A percentile compares a stretch with the other conserved stretches of the same genome.
Conservation (phyloP, 2,329 filamentous ascomycete genomes). For the Penicillium sp. region DNA sequence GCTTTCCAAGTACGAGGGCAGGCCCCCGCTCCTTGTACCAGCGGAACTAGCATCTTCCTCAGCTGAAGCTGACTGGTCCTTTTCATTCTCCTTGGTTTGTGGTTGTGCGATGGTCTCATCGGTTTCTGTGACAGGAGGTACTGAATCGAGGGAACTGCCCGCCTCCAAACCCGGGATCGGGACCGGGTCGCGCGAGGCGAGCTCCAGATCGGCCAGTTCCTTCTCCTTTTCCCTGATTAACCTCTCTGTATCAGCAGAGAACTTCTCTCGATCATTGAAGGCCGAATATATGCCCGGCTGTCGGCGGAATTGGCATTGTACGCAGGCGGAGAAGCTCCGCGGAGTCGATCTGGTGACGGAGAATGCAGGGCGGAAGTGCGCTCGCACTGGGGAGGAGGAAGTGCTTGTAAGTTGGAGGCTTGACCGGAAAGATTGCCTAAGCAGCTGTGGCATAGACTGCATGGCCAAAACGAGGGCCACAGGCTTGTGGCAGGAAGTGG, state of each 20-base stretch:
- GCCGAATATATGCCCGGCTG: constrained; percentile 29
- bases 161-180: constrained; percentile 21
- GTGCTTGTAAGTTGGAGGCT: constrained; percentile 27
- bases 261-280: constrained; percentile 23
- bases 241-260: constrained; percentile 25
- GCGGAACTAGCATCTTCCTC: constrained; percentile 7
- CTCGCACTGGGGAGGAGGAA: constrained; percentile 23
- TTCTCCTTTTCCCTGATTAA: constrained; percentile 12
- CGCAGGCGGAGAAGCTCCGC: constrained; percentile 42
- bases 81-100: constrained; percentile 16
- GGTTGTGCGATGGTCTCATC: constrained; percentile 6
- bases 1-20: constrained; percentile 41
- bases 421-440: constrained; percentile 40
- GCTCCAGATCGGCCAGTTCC: constrained; percentile 20
- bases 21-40: constrained; percentile 18
- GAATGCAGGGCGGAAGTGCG: constrained; percentile 26
- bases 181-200: constrained; percentile 17
- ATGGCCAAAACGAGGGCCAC: constrained; percentile 34
- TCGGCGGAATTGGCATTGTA: constrained; percentile 45
- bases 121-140: constrained; percentile 16
- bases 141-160: constrained; percentile 18
- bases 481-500: constrained; percentile 17
- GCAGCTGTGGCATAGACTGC: constrained; percentile 43
- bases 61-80: constrained; percentile 9
- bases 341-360: constrained; percentile 21